Percentiles rank a stretch among this genome's conserved stretches.
phyloP scores from a whole-genome alignment of 2,329 filamentous ascomycete genomes.

The Orbilia javanica region DNA sequence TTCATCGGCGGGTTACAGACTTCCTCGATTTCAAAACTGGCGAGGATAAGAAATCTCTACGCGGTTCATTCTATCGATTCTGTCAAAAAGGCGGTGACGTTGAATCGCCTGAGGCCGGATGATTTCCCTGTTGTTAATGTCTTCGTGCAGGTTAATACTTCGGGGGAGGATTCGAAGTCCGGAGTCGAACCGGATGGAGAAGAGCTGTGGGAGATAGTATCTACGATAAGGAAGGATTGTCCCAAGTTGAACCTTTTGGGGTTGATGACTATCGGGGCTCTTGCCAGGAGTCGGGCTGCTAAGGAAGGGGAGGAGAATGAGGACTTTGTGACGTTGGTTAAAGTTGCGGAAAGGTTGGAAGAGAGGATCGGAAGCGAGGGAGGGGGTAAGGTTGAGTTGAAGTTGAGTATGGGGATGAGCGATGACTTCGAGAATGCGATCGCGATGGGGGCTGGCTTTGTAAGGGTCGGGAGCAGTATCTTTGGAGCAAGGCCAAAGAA shows the following conservation, averaged over 20 bases:
- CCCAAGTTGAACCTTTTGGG: constrained; percentile 77
- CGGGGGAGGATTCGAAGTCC: constrained; percentile 66
- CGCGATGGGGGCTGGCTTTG: constrained; percentile 84
- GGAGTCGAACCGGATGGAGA: constrained; percentile 41
- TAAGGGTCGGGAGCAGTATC: constrained; percentile 92
- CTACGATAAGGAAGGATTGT: constrained; percentile 75
- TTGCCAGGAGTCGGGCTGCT: constrained; percentile 51
- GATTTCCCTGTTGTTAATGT: constrained; percentile 72
- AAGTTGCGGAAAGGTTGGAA: constrained; percentile 37
- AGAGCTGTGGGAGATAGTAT: constrained; percentile 36
- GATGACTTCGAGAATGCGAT: constrained; percentile 94
- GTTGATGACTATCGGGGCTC: constrained; percentile 59
- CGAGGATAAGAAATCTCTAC: constrained; percentile 88
- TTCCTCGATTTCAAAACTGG: constrained; percentile 89
- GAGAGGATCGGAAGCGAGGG: constrained; percentile 56
- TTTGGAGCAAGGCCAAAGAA: constrained; percentile 86
- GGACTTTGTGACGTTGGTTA: constrained; percentile 54
- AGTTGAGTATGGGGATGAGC: constrained; percentile 72
- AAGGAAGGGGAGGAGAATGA: constrained; percentile 57
- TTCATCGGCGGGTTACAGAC: constrained; percentile 96
- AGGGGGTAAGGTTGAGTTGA: constrained; percentile 38
- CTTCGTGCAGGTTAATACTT: constrained; percentile 96
- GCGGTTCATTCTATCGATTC: constrained; percentile 92
- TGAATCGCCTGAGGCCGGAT: constrained; percentile 78
- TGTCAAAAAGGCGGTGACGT: constrained; percentile 84